Evolutionary conservation across 441 rosid species (phyloP).

Genomic region (Daphne laureola): DNA sequence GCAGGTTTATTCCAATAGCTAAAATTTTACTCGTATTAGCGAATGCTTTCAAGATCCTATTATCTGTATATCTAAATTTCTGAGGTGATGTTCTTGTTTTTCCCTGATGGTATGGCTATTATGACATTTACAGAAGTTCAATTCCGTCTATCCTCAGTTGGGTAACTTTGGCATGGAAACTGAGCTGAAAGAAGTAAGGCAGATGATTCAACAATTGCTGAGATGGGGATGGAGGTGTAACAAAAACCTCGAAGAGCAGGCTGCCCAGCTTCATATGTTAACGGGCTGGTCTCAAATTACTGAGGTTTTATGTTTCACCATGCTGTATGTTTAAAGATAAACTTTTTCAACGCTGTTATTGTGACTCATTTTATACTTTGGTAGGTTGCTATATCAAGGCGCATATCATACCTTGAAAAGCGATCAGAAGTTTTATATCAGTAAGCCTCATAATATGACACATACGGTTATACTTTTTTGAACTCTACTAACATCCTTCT

Average conservation of each 20-base stretch:
- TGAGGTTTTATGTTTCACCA: constrained; percentile 49
- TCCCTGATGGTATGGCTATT: neutral
- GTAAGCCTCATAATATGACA: constrained; percentile 33
- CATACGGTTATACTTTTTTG: constrained; percentile 12
- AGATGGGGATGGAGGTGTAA: constrained; percentile 99
- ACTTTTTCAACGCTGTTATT: neutral
- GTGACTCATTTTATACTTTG: constrained; percentile 12
- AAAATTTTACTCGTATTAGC: neutral
- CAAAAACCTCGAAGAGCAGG: constrained; percentile 95
- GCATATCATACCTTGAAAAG: constrained; percentile 62
- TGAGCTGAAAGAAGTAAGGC: constrained; percentile 77
- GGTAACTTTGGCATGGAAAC: constrained; percentile 54
- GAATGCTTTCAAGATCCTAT: neutral
- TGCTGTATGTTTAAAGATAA: constrained; percentile 2
- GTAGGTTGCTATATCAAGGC: constrained; percentile 80
- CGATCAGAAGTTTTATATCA: constrained; percentile 78
- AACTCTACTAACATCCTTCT: constrained; percentile 20
- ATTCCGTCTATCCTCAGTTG: constrained; percentile 55
- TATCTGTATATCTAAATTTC: constrained; percentile 12
- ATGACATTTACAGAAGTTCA: constrained; percentile 49
- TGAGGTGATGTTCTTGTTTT: constrained; percentile 5
- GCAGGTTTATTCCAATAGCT: constrained; percentile 52
- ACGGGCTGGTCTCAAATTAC: constrained; percentile 94
- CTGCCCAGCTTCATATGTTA: constrained; percentile 98
- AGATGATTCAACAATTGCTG: constrained; percentile 71